phyloP scores from a whole-genome alignment of 192 early-diverging fungal genomes.

The Hyaloraphidium curvatum region DNA sequence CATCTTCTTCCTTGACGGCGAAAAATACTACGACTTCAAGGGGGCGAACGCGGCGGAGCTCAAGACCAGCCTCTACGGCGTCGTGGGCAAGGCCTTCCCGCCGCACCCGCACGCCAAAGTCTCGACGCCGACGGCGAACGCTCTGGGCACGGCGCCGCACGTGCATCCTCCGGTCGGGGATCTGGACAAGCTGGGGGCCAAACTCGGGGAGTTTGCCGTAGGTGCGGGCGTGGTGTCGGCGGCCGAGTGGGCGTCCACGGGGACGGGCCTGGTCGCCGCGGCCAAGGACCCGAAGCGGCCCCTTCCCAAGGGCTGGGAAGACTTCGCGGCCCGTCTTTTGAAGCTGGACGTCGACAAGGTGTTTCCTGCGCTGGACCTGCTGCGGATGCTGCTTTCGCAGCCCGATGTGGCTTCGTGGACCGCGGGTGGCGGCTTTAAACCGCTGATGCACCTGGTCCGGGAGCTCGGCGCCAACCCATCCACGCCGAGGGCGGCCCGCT shows the following conservation, averaged over 20 bases:
- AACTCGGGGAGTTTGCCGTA: neutral
- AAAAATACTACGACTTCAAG: slow-evolving; percentile 24
- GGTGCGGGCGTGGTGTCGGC: slow-evolving; percentile 4
- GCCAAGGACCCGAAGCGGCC: slow-evolving; percentile 12
- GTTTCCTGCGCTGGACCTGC: slow-evolving; percentile 45
- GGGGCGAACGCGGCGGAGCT: slow-evolving; percentile 43
- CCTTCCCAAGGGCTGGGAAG: slow-evolving; percentile 9
- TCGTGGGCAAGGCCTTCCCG: slow-evolving; percentile 42
- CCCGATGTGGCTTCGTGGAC: neutral
- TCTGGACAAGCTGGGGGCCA: slow-evolving; percentile 6
- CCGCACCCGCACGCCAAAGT: slow-evolving; percentile 38
- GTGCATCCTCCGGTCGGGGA: slow-evolving; percentile 14
- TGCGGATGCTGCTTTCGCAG: slow-evolving; percentile 32
- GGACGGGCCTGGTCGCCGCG: slow-evolving; percentile 9
- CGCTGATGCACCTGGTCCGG: neutral
- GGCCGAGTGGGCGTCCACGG: slow-evolving; percentile 10
- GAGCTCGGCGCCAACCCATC: slow-evolving; percentile 26
- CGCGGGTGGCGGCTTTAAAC: slow-evolving; percentile 9
- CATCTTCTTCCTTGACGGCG: slow-evolving; percentile 39
- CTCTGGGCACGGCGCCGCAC: slow-evolving; percentile 14
- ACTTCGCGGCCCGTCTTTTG: too few species aligned
- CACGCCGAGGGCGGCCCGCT: slow-evolving; percentile 33
- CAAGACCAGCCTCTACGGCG: slow-evolving; percentile 30
- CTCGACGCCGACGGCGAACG: slow-evolving; percentile 16
- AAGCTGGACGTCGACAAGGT: slow-evolving; percentile 22